Base-by-base conservation (phyloP, 139 green algal species). In the Chloropicon primus region DNA sequence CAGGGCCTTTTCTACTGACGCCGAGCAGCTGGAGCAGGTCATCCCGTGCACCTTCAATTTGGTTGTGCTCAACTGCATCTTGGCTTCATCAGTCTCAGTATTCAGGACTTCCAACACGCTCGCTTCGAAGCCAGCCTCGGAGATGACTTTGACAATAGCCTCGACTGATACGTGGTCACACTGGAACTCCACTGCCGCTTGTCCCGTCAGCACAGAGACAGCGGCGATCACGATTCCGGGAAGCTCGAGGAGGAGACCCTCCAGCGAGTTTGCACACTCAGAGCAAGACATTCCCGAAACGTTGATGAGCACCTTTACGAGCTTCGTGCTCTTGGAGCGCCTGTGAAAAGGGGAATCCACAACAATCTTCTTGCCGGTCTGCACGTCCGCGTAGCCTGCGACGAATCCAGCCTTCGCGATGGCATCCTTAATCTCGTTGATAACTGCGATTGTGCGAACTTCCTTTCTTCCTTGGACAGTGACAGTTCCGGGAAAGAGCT, bases 11-110 rank as follows among this genome's bases (percentile, higher is more conserved):
- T 96, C 91, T 0, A 96, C 90, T 1, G 90, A 90, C 0, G 87
- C 83, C 0, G 88, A 90, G 85, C 92, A 97, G 17, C 86, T 87
- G 21, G 88, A 88, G 80, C 92, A 97, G 79, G 94, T 92, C 92
- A 97, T 97, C 76, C 87, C 91, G 22, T 80, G 77, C 0, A 97
- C 86, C 0, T 80, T 87, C 2, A 95, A 78, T 88, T 94, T 75
- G 25, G 72, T 17, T 5, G 41, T 62, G 10, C 10, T 17, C 41
- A 62, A n/a, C n/a, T n/a, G n/a, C n/a, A n/a, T n/a, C n/a, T n/a
- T 17, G 41, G 41, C 41, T n/a, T 62, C 10, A 17, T 17, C 41
- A 17, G 5, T 17, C 41, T 62, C 41, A 17, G 10, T 17, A 17
- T 17, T 17, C 41, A 62, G 10, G 41, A 62, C 41, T 17, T 62